Evolutionary conservation across 2,329 filamentous ascomycete genomes (phyloP).

Genomic region (Davidsoniella eucalypti): DNA sequence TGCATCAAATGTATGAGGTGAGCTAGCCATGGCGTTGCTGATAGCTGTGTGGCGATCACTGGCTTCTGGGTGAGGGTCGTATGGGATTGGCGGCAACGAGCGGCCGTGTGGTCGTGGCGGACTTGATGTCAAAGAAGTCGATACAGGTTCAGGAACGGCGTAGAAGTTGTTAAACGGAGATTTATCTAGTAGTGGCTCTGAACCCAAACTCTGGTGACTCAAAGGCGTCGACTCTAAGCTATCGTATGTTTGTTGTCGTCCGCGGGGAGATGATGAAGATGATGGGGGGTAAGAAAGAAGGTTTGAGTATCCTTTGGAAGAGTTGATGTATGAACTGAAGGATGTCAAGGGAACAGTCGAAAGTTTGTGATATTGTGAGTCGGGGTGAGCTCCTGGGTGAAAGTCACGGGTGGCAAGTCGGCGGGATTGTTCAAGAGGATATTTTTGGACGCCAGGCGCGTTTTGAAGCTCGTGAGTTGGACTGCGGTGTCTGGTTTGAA

Average conservation of each 20-base stretch:
- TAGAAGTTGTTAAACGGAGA: conserved; percentile 3
- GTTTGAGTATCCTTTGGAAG: background rate
- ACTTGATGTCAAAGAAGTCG: background rate
- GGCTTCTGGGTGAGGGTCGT: too few relatives aligned
- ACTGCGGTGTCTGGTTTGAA: too few relatives aligned
- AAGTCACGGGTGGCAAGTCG: background rate
- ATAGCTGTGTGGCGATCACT: background rate
- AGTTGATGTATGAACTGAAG: background rate
- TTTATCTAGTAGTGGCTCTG: background rate
- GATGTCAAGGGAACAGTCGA: background rate
- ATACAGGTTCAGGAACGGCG: background rate
- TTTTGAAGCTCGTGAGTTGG: too few relatives aligned
- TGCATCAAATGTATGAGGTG: too few relatives aligned
- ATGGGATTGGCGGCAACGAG: too few relatives aligned
- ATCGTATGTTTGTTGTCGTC: background rate
- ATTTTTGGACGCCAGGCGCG: too few relatives aligned
- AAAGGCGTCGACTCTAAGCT: background rate
- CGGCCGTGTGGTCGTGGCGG: too few relatives aligned
- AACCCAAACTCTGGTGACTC: background rate
- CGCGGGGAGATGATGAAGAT: background rate
- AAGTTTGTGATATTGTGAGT: background rate
- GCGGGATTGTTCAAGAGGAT: background rate
- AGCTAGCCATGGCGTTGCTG: background rate
- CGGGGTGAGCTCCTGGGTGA: background rate
- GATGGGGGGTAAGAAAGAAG: background rate